These are phyloP conservation scores for Phytophthora pini DNA, from an alignment of 352 stramenopile species.

Conservation along the genomic window DNA sequence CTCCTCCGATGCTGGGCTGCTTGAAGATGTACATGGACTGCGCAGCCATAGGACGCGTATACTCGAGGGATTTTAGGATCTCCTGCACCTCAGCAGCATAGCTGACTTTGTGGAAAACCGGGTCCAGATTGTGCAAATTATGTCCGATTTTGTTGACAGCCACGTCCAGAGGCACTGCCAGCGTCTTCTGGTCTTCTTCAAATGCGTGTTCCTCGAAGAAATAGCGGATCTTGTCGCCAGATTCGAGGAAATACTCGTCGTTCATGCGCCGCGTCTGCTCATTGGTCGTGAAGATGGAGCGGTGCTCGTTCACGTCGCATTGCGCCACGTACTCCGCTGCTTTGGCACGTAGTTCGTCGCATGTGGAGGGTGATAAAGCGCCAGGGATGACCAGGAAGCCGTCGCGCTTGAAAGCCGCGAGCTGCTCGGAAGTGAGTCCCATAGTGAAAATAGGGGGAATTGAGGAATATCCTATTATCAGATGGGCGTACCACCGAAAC, in stretches of 20 bases:
- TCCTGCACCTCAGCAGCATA: conserved; percentile 74
- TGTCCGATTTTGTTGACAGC: conserved; percentile 97
- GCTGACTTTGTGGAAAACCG: conserved; percentile 88
- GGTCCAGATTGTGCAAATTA: conserved; percentile 93
- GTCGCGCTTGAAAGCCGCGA: conserved; percentile 67
- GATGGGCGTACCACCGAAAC: conserved; percentile 27
- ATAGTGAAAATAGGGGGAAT: conserved; percentile 6
- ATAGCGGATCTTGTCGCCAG: conserved; percentile 91
- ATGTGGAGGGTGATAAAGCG: conserved; percentile 52
- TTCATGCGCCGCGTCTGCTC: conserved; percentile 84
- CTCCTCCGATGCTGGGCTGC: conserved; percentile 92
- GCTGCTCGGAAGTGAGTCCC: conserved; percentile 63
- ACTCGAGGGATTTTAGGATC: conserved; percentile 88
- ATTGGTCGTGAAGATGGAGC: conserved; percentile 87
- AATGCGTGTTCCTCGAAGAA: conserved; percentile 94
- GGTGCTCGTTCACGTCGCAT: conserved; percentile 68
- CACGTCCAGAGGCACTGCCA: conserved; percentile 63
- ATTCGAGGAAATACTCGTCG: conserved; percentile 95
- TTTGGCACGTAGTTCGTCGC: conserved; percentile 61
- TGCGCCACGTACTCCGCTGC: conserved; percentile 59
- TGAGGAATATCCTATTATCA: conserved; percentile 15
- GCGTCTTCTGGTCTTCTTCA: conserved; percentile 63
- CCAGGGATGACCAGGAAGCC: conserved; percentile 68
- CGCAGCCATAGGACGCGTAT: conserved; percentile 89
- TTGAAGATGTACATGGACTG: conserved; percentile 99